Evolutionary conservation across 2,329 filamentous ascomycete genomes (phyloP).

Genomic region (Leptographium wingfieldii): DNA sequence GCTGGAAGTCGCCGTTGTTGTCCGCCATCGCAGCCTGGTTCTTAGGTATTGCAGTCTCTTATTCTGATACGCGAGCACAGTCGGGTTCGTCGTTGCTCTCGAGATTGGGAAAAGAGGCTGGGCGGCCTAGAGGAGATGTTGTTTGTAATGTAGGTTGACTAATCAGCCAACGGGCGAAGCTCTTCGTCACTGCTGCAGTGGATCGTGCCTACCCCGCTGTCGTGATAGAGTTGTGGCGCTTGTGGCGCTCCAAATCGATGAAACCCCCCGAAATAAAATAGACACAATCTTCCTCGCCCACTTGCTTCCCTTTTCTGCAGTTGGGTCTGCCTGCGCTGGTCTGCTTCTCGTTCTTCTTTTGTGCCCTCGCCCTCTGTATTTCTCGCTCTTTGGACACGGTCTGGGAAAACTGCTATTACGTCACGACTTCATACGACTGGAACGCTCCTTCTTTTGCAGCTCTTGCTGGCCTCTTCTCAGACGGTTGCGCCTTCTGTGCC

Average conservation of each 20-base stretch:
- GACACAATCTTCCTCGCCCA: background rate
- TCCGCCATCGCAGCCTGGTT: background rate
- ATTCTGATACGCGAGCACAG: background rate
- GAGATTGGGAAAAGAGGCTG: background rate
- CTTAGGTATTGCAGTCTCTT: background rate
- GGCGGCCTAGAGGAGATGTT: background rate
- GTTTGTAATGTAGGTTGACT: background rate
- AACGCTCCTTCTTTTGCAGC: background rate
- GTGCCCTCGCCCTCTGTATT: background rate
- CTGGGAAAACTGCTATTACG: background rate
- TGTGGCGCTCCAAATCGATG: background rate
- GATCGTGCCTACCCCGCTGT: background rate
- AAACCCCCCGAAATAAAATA: background rate
- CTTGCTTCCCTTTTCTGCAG: background rate
- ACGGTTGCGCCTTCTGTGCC: background rate
- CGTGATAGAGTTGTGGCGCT: background rate
- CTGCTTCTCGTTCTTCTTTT: background rate
- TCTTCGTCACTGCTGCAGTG: background rate
- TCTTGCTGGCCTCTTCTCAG: background rate
- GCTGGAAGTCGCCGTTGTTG: constrained; percentile 71
- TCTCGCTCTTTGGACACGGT: background rate
- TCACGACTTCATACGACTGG: background rate
- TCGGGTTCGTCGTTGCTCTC: background rate
- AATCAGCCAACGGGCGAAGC: background rate
- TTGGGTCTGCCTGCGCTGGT: background rate